phyloP scores from a whole-genome alignment of 441 rosid species.

The Kokia cookei region DNA sequence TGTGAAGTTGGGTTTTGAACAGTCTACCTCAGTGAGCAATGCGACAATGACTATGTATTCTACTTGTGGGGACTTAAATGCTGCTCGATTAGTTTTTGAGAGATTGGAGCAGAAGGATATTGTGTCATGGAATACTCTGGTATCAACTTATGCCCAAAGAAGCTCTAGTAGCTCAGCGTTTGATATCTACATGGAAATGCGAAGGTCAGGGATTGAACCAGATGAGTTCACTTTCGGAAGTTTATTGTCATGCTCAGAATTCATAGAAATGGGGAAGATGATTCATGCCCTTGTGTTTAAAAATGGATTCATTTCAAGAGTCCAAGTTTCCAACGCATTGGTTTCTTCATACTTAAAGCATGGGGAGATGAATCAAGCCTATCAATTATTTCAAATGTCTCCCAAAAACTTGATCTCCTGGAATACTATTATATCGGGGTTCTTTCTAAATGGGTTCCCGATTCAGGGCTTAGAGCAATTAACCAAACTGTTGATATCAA shows the following conservation, averaged over 20 bases:
- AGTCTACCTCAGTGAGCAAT: constrained; percentile 41
- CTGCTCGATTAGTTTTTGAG: constrained; percentile 25
- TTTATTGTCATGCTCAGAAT: constrained; percentile 35
- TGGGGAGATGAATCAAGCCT: constrained; percentile 35
- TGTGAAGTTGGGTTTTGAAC: constrained; percentile 41
- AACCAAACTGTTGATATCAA: constrained; percentile 30
- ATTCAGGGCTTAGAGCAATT: constrained; percentile 34
- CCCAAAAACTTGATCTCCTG: constrained; percentile 47
- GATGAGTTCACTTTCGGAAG: constrained; percentile 61
- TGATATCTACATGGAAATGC: constrained; percentile 33
- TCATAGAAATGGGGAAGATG: constrained; percentile 25
- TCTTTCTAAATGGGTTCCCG: constrained; percentile 37
- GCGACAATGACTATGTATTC: constrained; percentile 50
- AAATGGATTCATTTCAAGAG: constrained; percentile 32
- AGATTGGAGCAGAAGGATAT: constrained; percentile 44
- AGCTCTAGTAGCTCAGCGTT: constrained; percentile 27
- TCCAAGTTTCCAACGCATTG: constrained; percentile 48
- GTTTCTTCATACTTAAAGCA: constrained; percentile 49
- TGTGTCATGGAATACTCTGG: constrained; percentile 57
- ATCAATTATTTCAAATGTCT: constrained; percentile 30
- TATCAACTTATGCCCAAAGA: constrained; percentile 42
- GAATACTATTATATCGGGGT: constrained; percentile 50
- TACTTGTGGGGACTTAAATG: constrained; percentile 21
- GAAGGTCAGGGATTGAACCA: constrained; percentile 30
- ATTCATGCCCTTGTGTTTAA: constrained; percentile 36